These are phyloP conservation scores for Entonaema liquescens DNA, from an alignment of 495 filamentous ascomycete genomes.

Conservation along the genomic window DNA sequence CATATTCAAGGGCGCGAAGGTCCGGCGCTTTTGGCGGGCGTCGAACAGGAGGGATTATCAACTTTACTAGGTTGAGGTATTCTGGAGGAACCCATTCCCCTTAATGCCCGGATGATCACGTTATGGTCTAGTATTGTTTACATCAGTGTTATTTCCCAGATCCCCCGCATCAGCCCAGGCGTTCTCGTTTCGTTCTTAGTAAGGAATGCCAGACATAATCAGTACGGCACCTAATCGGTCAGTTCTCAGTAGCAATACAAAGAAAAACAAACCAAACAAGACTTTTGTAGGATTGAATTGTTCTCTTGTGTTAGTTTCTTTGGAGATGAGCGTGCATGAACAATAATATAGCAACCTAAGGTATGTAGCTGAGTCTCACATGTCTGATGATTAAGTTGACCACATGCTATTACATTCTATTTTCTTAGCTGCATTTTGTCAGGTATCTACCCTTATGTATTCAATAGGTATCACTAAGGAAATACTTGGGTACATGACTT, in stretches of 20 bases:
- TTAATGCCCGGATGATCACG: slow-evolving; percentile 8
- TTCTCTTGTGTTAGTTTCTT: background rate
- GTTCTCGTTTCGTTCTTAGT: slow-evolving; percentile 25
- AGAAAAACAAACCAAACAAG: slow-evolving; percentile 7
- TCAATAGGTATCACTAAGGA: no score
- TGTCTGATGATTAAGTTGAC: background rate
- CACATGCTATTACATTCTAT: background rate
- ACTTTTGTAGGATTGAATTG: slow-evolving; percentile 1
- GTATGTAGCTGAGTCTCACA: no score
- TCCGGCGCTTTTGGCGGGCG: slow-evolving; percentile 30
- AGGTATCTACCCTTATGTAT: background rate
- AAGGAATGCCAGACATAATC: slow-evolving; percentile 22
- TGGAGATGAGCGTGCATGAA: slow-evolving; percentile 4
- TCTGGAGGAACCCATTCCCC: background rate
- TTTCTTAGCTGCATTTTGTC: background rate
- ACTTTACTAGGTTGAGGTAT: slow-evolving; percentile 6
- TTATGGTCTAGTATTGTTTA: slow-evolving; percentile 13
- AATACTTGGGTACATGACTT: no score
- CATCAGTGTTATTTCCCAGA: slow-evolving; percentile 10
- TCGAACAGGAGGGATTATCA: slow-evolving; percentile 20
- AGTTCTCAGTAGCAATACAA: slow-evolving; percentile 1
- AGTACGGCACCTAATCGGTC: slow-evolving; percentile 5
- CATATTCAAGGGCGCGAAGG: slow-evolving; percentile 16
- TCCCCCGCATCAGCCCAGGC: slow-evolving; percentile 21
- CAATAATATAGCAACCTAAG: background rate